Base-by-base conservation (phyloP, 164 flowering plant genomes). In the Magnolia changhungtana region DNA sequence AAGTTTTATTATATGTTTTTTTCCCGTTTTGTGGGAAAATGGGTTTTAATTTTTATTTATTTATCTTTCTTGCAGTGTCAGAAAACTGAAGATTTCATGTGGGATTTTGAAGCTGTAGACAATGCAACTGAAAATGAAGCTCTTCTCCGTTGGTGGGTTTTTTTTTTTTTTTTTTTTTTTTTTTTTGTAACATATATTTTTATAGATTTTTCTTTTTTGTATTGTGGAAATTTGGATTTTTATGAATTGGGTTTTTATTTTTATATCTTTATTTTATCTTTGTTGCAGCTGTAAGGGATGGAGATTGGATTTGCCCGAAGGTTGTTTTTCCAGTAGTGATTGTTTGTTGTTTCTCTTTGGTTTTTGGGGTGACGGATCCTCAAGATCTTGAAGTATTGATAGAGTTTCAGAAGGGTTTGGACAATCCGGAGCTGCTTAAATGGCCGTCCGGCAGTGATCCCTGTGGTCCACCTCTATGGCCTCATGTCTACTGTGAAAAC, bases 401-500 rank as follows among this genome's bases (percentile, higher is more conserved):
- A 29, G 89, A 88, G 63, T 88, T 93, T 75, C 83, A 85, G 80
- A 80, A 90, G 21, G 93, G 95, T 10, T 83, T 93, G 79, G 86
- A 87, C 20, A 93, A 93, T 75, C 84, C 94, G 3, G 90, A 88
- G 83, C 88, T 92, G 21, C 81, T 93, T 23, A 82, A 88, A 73
- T 93, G 98, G 98, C 95, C 96, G 4, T 79, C 50, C 0, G 90
- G 82, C 3, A 79, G 79, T 74, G 94, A 94, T 81, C 98, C 98
- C 0, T 94, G 98, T 77, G 97, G 97, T 4, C 80, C 78, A 63
- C 65, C 85, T 37, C 79, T 77, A 37, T 94, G 98, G 98, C 87
- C 87, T 27, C 86, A 90, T 79, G 84, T 94, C 8, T 89, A 72
- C 82, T 94, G 98, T 75, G 23, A 71, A 52, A 87, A 82, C 21